phyloP scores from a whole-genome alignment of 352 stramenopile genomes.

The Phytophthora fragariae region DNA sequence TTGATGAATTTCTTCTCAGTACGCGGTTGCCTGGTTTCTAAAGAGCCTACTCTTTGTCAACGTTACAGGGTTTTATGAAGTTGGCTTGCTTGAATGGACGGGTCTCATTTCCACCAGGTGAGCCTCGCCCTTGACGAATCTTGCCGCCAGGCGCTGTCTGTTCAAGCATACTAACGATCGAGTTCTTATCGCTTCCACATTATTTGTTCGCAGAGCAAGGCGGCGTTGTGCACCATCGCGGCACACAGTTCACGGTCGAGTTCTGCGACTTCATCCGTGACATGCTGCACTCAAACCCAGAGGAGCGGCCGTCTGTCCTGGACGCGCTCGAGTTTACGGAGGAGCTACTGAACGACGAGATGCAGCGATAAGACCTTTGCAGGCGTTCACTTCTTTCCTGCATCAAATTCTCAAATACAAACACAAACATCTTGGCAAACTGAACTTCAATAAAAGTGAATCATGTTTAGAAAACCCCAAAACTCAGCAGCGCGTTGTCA shows the following conservation, averaged over 20 bases:
- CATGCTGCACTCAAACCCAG: conserved; percentile 86
- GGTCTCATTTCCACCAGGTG: conserved; percentile 78
- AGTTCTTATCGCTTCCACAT: not conserved
- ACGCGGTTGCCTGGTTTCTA: not conserved
- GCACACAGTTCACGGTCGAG: conserved; percentile 73
- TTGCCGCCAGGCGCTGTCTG: too few relatives aligned
- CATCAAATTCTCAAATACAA: conserved; percentile 18
- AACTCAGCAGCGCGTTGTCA: conserved; percentile 22
- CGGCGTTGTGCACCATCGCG: conserved; percentile 68
- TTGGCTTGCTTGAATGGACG: conserved; percentile 81
- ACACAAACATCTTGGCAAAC: not conserved
- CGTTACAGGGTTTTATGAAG: conserved; percentile 83
- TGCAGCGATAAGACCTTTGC: conserved; percentile 47
- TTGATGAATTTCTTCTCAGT: not conserved
- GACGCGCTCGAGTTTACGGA: conserved; percentile 86
- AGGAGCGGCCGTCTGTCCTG: conserved; percentile 80
- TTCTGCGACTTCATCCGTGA: conserved; percentile 91
- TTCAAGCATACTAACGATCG: not conserved
- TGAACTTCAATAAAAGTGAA: conserved; percentile 34
- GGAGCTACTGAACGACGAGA: conserved; percentile 76
- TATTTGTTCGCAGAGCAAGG: conserved; percentile 54
- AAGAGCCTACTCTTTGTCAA: conserved; percentile 9
- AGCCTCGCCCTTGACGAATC: not conserved
- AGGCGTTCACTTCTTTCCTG: not conserved
- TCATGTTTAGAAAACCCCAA: conserved; percentile 27